Evolutionary conservation across 768 basidiomycete species (phyloP).

Genomic region (Floccularia luteovirens): DNA sequence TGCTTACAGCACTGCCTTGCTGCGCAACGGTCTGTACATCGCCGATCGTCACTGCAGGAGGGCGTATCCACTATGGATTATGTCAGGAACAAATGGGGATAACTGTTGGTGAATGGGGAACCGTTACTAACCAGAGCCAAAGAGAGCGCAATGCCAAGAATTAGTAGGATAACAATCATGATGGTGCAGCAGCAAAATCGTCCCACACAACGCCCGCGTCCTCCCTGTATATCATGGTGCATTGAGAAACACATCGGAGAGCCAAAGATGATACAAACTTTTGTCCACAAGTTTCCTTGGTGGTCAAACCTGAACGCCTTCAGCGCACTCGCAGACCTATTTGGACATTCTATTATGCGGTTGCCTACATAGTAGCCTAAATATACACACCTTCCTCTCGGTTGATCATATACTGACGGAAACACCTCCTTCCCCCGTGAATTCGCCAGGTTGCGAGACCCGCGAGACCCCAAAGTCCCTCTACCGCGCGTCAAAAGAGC

Average conservation of each 20-base stretch:
- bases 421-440: neutral
- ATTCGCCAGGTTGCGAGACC: neutral
- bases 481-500: neutral
- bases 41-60: slow-evolving; percentile 60
- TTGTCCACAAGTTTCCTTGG: slow-evolving; percentile 64
- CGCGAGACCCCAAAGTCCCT: neutral
- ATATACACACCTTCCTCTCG: slow-evolving; percentile 2
- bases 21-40: slow-evolving; percentile 29
- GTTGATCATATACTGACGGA: slow-evolving; percentile 15
- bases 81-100: neutral
- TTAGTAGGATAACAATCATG: slow-evolving; percentile 54
- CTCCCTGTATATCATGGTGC: slow-evolving; percentile 34
- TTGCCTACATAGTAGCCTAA: neutral
- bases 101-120: neutral
- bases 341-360: neutral
- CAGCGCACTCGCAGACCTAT: slow-evolving; percentile 32
- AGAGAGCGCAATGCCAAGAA: slow-evolving; percentile 58
- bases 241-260: neutral
- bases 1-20: slow-evolving; percentile 37
- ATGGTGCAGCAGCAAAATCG: slow-evolving; percentile 74
- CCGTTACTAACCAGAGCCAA: slow-evolving; percentile 52
- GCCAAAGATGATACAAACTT: slow-evolving; percentile 24
- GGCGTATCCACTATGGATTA: slow-evolving; percentile 61
- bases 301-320: slow-evolving; percentile 47
- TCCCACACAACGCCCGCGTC: slow-evolving; percentile 51